Evolutionary conservation across 1,139 yeast genomes (phyloP).

Genomic region (Suhomyces choctaworum): DNA sequence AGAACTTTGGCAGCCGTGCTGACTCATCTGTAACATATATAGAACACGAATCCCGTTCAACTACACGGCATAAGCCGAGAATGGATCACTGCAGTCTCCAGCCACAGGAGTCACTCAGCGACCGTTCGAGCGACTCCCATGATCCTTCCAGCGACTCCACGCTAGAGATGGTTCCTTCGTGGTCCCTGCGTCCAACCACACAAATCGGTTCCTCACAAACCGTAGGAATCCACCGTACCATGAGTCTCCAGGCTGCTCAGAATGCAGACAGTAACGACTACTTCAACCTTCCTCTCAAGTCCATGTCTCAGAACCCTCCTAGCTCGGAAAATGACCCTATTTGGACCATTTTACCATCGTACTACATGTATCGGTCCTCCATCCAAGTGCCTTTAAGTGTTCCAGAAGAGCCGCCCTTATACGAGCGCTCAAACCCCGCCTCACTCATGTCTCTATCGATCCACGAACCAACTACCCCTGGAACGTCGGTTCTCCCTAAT

Average conservation of each 20-base stretch:
- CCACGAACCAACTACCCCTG: conserved; percentile 2
- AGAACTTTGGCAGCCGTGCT: too few relatives aligned
- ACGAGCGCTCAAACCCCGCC: conserved; percentile 1
- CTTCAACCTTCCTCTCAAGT: conserved; percentile 1
- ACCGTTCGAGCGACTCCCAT: too few relatives aligned
- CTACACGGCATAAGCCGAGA: too few relatives aligned
- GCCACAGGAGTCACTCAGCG: too few relatives aligned
- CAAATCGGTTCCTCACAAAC: background rate
- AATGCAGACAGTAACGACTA: conserved; percentile 2
- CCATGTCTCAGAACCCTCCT: background rate
- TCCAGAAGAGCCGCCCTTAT: conserved; percentile 16
- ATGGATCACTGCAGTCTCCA: too few relatives aligned
- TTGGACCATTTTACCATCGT: conserved; percentile 35
- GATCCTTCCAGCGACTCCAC: too few relatives aligned
- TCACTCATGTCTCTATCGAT: conserved; percentile 2
- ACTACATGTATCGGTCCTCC: conserved; percentile 22
- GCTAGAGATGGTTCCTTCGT: too few relatives aligned
- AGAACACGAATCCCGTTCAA: background rate
- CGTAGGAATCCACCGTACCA: background rate
- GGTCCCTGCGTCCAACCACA: background rate
- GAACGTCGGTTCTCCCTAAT: conserved; percentile 1
- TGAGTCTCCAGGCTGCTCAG: conserved; percentile 1
- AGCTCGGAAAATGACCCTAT: conserved; percentile 14
- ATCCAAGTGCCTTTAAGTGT: conserved; percentile 17
- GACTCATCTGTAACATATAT: too few relatives aligned